Conservation (phyloP, 805 yeast species). For the Candida wancherniae region DNA sequence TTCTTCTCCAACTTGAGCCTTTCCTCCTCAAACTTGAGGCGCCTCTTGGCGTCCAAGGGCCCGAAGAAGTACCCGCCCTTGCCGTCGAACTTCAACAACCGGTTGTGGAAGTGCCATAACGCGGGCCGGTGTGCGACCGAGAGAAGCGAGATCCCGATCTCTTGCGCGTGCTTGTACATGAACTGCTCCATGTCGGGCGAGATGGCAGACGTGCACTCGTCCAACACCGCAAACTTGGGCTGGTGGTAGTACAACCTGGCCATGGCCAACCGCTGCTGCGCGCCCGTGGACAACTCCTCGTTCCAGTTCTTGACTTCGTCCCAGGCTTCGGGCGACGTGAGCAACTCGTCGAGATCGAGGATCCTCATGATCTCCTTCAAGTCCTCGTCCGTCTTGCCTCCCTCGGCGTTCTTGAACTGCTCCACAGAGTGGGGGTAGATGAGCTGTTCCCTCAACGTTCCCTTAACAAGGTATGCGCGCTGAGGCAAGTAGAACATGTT, state of each 20-base stretch:
- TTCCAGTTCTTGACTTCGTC: constrained; percentile 76
- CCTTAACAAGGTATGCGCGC: constrained; percentile 79
- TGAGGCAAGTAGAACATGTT: constrained; percentile 88
- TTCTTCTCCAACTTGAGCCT: constrained; percentile 63
- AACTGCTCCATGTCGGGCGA: constrained; percentile 86
- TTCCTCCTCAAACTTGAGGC: constrained; percentile 75
- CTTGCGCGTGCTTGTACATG: constrained; percentile 80
- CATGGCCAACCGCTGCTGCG: constrained; percentile 90
- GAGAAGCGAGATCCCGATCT: constrained; percentile 71
- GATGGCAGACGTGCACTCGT: constrained; percentile 94
- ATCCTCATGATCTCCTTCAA: constrained; percentile 50
- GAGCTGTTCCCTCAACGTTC: constrained; percentile 79
- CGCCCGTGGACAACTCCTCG: constrained; percentile 84
- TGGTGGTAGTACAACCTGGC: constrained; percentile 86
- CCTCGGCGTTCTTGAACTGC: constrained; percentile 41
- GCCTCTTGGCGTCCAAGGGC: constrained; percentile 64
- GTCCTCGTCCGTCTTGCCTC: constrained; percentile 42
- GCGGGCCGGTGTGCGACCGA: constrained; percentile 93
- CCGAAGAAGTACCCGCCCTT: constrained; percentile 61
- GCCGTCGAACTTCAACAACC: constrained; percentile 82
- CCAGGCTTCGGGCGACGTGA: constrained; percentile 39
- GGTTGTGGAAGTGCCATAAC: constrained; percentile 86
- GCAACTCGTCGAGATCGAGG: constrained; percentile 56
- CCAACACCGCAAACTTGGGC: constrained; percentile 91
- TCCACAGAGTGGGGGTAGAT: constrained; percentile 77